A percentile compares a stretch with the other conserved stretches of the same genome.
These are phyloP conservation scores for Cnidoscolus chayamansa DNA, from an alignment of 441 rosid species.

Conservation along the genomic window DNA sequence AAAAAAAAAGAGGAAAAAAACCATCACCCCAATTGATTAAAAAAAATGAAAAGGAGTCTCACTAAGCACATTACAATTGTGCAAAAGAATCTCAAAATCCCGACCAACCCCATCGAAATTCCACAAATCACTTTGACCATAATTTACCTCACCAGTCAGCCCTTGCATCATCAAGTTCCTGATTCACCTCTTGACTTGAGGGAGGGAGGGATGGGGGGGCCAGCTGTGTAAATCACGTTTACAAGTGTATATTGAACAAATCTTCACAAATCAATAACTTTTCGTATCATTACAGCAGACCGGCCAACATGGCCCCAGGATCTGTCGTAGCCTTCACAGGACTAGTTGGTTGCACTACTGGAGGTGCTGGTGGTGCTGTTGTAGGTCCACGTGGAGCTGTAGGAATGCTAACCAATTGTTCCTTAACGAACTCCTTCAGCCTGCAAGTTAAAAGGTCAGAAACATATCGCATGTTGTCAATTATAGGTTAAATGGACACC, in stretches of 20 bases:
- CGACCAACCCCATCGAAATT: slow-evolving; percentile 5
- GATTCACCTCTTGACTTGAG: slow-evolving; percentile 26
- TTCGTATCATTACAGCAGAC: slow-evolving; percentile 48
- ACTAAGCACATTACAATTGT: slow-evolving; percentile 49
- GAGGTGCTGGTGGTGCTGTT: slow-evolving; percentile 24
- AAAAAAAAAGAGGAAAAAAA: slow-evolving; percentile 15
- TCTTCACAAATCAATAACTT: slow-evolving; percentile 28
- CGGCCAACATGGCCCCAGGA: slow-evolving; percentile 91
- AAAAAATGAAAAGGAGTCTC: slow-evolving; percentile 24
- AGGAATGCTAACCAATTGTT: slow-evolving; percentile 67
- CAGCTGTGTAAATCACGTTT: slow-evolving; percentile 41
- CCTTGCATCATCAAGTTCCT: slow-evolving; percentile 36
- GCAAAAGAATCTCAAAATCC: slow-evolving; percentile 60
- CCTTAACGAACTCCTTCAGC: slow-evolving; percentile 94
- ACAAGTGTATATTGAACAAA: slow-evolving; percentile 41
- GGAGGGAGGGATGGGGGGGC: slow-evolving; percentile 32
- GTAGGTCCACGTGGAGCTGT: slow-evolving; percentile 38
- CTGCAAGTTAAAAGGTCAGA: slow-evolving; percentile 39
- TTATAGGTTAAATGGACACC: not conserved
- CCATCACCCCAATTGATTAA: slow-evolving; percentile 28
- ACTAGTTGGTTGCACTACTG: slow-evolving; percentile 43
- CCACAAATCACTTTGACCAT: slow-evolving; percentile 29
- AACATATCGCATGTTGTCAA: not conserved
- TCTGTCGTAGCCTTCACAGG: slow-evolving; percentile 49
- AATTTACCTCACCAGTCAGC: slow-evolving; percentile 47